Conservation (phyloP, 1,284 basidiomycete genomes). For the Cystobasidium sp. region DNA sequence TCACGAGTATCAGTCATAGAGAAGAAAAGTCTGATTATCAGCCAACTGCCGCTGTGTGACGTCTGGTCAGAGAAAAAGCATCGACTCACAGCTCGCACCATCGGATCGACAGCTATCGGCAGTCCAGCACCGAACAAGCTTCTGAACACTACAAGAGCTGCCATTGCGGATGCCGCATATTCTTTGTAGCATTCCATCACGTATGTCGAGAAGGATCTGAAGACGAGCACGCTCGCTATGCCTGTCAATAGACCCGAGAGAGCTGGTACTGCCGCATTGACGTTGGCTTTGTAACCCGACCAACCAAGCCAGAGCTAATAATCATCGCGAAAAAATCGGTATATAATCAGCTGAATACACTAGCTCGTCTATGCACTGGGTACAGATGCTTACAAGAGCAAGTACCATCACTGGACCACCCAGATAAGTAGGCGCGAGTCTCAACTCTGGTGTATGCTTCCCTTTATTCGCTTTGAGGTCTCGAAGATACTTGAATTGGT, state of each 20-base stretch:
- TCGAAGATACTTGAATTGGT: conserved; percentile 49
- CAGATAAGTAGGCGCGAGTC: conserved; percentile 54
- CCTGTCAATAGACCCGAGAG: conserved; percentile 55
- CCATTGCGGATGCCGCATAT: conserved; percentile 55
- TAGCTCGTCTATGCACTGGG: neutral
- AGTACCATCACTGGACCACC: conserved; percentile 54
- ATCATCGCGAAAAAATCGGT: conserved; percentile 50
- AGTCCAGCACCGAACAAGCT: conserved; percentile 54
- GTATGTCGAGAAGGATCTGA: conserved; percentile 55
- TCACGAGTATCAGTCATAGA: too few species aligned
- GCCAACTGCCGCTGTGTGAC: too few species aligned
- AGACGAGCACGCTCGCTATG: conserved; percentile 54
- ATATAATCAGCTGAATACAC: neutral
- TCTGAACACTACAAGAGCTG: conserved; percentile 56
- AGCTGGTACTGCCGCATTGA: conserved; percentile 50
- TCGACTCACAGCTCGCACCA: conserved; percentile 42
- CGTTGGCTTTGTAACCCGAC: conserved; percentile 43
- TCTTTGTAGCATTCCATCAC: conserved; percentile 57
- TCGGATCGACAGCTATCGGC: conserved; percentile 53
- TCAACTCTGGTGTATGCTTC: conserved; percentile 49
- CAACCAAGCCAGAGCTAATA: conserved; percentile 51
- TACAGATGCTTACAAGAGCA: conserved; percentile 45
- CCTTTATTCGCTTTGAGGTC: conserved; percentile 49
- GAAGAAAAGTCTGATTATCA: too few species aligned
- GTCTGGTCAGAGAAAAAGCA: too few species aligned